Base-by-base conservation (phyloP, 164 flowering plant species). In the Vitis rupestris region DNA sequence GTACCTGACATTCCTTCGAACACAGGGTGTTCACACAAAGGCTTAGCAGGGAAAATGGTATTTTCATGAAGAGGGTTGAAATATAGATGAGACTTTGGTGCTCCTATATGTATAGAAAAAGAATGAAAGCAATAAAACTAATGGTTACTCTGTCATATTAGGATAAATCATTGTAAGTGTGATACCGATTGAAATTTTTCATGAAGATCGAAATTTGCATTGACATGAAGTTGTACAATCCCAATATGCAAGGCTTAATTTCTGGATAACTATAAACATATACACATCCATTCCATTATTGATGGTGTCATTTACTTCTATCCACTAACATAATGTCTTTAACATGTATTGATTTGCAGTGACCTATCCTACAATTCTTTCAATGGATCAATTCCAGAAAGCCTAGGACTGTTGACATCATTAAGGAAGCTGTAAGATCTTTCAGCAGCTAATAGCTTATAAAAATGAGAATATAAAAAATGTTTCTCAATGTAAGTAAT, bases 381-480 rank as follows among this genome's bases (percentile, higher is more conserved):
- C 74, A 93, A 93, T 77, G 98, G 97, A 72, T 86, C 98, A 31
- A 91, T 96, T 78, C 99, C 99, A 50, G 97, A 91, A 74, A 90
- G 86, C 73, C 84, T 96, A 56, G 98, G 99, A 70, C 84, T 80
- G 76, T 78, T 96, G 72, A 86, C 90, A 58, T 81, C 86, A 59
- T 74, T 96, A 67, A 78, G 69, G 62, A 87, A 67, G 82, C 71
- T 96, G 99, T 96, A 88, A 89, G 97, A 64, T 54, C 8, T 59
- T 70, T 37, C 27, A 64, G 54, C 59, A 58, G 69, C 31, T 67
- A 23, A 50, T 66, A n/a, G 16, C 7, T 11, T 8, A 16, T 53
- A 27, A 29, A 16, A 48, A 37, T 30, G 27, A 53, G 16, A 29
- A 10, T 15, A 55, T 44, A 27, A 2, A 10, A 19, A 19, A 55